Evolutionary conservation across 2,329 filamentous ascomycete species (phyloP).

Genomic region (Aulographum hederae): DNA sequence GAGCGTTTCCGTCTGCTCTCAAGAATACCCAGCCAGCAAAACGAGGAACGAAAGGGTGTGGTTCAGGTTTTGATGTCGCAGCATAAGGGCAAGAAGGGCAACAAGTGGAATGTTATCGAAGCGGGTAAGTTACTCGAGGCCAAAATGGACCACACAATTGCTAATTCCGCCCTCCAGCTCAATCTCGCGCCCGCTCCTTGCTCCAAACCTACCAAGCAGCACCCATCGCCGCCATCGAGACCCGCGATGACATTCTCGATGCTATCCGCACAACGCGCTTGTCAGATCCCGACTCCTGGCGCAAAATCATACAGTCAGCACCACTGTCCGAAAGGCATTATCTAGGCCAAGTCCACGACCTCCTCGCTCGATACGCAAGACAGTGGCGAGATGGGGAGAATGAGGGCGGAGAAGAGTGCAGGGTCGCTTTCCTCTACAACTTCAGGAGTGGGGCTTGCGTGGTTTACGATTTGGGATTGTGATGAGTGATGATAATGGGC

Average conservation of each 20-base stretch:
- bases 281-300: constrained; percentile 70
- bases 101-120: constrained; percentile 71
- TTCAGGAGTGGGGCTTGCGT: constrained; percentile 71
- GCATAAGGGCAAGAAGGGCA: constrained; percentile 79
- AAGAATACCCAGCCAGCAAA: constrained; percentile 16
- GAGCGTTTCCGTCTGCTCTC: constrained; percentile 12
- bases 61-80: constrained; percentile 73
- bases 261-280: constrained; percentile 52
- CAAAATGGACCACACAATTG: no score
- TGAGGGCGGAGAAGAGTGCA: constrained; percentile 28
- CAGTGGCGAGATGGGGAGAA: constrained; percentile 30
- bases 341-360: constrained; percentile 61
- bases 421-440: constrained; percentile 76
- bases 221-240: constrained; percentile 75
- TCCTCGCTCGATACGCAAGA: constrained; percentile 45
- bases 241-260: constrained; percentile 60
- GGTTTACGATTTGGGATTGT: constrained; percentile 56
- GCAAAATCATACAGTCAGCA: constrained; percentile 58
- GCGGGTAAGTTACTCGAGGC: no score
- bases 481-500: no score
- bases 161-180: no score
- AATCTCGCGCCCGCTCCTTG: constrained; percentile 37
- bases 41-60: constrained; percentile 40
- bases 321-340: constrained; percentile 67
- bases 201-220: constrained; percentile 56